A percentile compares a stretch with the other conserved stretches of the same genome.
phyloP scores from a whole-genome alignment of 108 stramenopile genomes.

The Stephanodiscus minutulus region DNA sequence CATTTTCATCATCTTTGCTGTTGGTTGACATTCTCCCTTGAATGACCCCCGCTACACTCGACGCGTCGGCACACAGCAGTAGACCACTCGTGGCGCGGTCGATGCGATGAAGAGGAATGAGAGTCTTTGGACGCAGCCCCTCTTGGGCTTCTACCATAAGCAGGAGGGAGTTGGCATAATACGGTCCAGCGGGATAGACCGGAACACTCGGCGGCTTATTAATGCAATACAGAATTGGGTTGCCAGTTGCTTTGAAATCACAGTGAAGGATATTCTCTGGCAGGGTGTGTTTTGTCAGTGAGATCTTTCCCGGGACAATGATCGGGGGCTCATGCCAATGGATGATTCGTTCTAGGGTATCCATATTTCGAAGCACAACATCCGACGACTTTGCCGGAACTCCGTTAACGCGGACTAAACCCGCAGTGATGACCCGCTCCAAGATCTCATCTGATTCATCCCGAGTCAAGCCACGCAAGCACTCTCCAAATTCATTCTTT shows the following conservation, averaged over 20 bases:
- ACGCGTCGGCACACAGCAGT: slow-evolving; percentile 62
- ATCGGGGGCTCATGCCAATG: slow-evolving; percentile 89
- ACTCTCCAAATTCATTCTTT: slow-evolving; percentile 60
- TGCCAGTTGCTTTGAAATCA: not conserved
- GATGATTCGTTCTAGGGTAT: slow-evolving; percentile 61
- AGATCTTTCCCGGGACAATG: slow-evolving; percentile 51
- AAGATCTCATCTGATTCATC: slow-evolving; percentile 16
- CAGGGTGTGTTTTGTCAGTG: slow-evolving; percentile 54
- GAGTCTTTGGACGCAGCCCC: slow-evolving; percentile 53
- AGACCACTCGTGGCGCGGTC: slow-evolving; percentile 84
- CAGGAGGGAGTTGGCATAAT: slow-evolving; percentile 73
- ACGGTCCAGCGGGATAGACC: slow-evolving; percentile 84
- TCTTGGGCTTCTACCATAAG: slow-evolving; percentile 82
- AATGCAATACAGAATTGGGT: slow-evolving; percentile 55
- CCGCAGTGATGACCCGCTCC: slow-evolving; percentile 43
- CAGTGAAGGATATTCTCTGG: slow-evolving; percentile 34
- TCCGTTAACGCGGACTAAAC: slow-evolving; percentile 69
- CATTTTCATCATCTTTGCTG: not conserved
- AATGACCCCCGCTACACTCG: slow-evolving; percentile 59
- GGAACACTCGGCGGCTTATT: slow-evolving; percentile 82
- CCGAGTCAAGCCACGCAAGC: slow-evolving; percentile 20
- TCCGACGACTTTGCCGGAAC: slow-evolving; percentile 25
- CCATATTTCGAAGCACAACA: slow-evolving; percentile 64
- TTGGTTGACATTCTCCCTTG: slow-evolving; percentile 57
- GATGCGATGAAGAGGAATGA: slow-evolving; percentile 79